Percentiles rank a stretch among this genome's conserved stretches.
Conservation (phyloP, 148 eudicot genomes). For the Arbutus unedo region DNA sequence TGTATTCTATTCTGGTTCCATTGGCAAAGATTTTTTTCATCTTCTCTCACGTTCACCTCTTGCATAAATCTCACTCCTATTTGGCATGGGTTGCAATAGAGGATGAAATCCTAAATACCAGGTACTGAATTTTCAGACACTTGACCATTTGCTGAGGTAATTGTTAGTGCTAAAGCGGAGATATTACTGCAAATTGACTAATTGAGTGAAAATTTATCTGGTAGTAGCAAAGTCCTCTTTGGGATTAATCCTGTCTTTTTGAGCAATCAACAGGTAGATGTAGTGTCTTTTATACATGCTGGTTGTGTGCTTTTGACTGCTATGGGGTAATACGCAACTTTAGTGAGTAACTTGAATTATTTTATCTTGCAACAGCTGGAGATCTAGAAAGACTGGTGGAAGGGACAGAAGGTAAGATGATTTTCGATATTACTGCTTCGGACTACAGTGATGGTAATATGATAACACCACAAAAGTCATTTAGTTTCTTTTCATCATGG, state of each 20-base stretch:
- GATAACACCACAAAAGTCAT: neutral
- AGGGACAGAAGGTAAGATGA: constrained; percentile 75
- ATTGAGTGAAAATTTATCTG: neutral
- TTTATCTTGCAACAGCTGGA: constrained; percentile 49
- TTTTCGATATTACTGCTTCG: neutral
- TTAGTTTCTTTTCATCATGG: neutral
- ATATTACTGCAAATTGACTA: neutral
- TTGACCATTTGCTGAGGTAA: neutral
- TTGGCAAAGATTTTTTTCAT: neutral
- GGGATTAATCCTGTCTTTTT: neutral
- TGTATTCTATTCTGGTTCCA: neutral
- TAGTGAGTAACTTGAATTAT: constrained; percentile 10
- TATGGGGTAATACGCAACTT: neutral
- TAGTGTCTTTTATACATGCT: neutral
- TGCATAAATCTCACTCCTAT: neutral
- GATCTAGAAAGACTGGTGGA: constrained; percentile 81
- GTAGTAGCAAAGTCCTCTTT: neutral
- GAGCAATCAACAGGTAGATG: neutral
- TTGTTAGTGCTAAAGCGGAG: neutral
- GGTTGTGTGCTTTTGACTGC: neutral
- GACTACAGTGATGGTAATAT: neutral
- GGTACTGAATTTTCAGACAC: neutral
- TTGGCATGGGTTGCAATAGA: neutral
- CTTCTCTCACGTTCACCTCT: neutral
- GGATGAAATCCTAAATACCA: neutral